phyloP scores from a whole-genome alignment of 345 rosid species.

The rapeseed (Brassica napus) region Da-Ae NC_063446.1:55482501-55483000 shows the following conservation, averaged over 20 bases:
- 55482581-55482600: constrained; percentile 42
- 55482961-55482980: too few relatives aligned
- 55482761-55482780: constrained; percentile 49
- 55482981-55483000: too few relatives aligned
- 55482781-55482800: constrained; percentile 64
- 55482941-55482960: too few relatives aligned
- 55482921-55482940: too few relatives aligned
- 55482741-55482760: constrained; percentile 40
- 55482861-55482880: too few relatives aligned
- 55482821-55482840: too few relatives aligned
- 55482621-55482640: constrained; percentile 60
- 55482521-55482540: constrained; percentile 57
- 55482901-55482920: too few relatives aligned
- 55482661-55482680: constrained; percentile 52
- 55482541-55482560: constrained; percentile 53
- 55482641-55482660: constrained; percentile 80
- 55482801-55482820: constrained; percentile 53
- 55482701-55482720: constrained; percentile 65
- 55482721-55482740: constrained; percentile 53
- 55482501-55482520: constrained; percentile 50
- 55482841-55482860: too few relatives aligned
- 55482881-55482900: too few relatives aligned
- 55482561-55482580: constrained; percentile 39
- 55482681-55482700: constrained; percentile 53
- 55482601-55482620: constrained; percentile 56